Base-by-base conservation (phyloP, 352 stramenopile genomes). In the Globisporangium megalacanthum region DNA sequence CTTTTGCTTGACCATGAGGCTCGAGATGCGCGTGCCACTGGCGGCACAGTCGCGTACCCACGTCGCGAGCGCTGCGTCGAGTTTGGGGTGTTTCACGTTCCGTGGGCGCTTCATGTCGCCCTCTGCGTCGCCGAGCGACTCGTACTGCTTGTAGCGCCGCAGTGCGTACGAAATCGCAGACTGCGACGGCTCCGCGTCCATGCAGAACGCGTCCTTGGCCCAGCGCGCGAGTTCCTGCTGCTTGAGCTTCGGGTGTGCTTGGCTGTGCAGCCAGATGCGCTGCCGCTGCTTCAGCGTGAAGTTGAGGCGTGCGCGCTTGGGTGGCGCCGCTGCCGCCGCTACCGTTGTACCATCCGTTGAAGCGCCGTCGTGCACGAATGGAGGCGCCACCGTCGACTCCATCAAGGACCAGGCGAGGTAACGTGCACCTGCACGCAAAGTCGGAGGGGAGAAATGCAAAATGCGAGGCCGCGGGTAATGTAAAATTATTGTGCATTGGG, bases 161-260 rank as follows among this genome's bases (percentile, higher is more conserved):
- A 64, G 48, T 33, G 58, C 52, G 58, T 64, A 64, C 59, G 59
- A 65, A 20, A 65, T 65, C 17, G 59, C 51, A 17, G 59, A 61
- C 53, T 65, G 59, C 47, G 59, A 65, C 52, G 59, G 59, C 52
- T 61, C 52, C 14, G 45, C 52, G 25, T 56, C 46, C 49, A 65
- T 58, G 13, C 14, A 11, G 53, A 65, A 65, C 22, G 22, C 31
- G 10, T 60, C 51, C 41, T 61, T 65, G 39, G 59, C 59, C 59
- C 59, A 65, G 33, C 48, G 46, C 45, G 59, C 59, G 25, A 65
- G 46, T 54, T 65, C 59, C 35, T 56, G 52, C 59, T 65, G 59
- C 52, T 65, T 65, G 35, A 65, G 49, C 46, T 65, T 65, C 35
- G 59, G 59, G 53, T 65, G 49, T 36, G 47, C 52, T 42, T 61